Evolutionary conservation across 192 early-diverging fungal genomes (phyloP).

Genomic region (Rhizophagus sp.): DNA sequence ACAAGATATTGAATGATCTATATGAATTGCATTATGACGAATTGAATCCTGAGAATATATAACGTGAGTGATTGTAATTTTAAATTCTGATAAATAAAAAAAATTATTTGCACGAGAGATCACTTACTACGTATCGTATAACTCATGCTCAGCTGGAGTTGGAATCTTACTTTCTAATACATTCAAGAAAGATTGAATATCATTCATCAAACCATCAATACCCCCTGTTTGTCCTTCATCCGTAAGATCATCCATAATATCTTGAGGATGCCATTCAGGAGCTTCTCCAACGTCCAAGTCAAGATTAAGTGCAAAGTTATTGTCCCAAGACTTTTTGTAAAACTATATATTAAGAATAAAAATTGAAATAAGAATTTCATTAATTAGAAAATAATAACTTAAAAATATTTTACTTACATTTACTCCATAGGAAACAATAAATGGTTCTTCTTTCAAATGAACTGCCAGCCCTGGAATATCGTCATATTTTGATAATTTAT

Average conservation of each 20-base stretch:
- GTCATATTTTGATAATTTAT: not conserved
- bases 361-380: not conserved
- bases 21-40: too few species aligned
- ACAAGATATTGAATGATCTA: too few species aligned
- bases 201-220: not conserved
- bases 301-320: constrained; percentile 40
- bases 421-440: constrained; percentile 6
- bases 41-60: too few species aligned
- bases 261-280: constrained; percentile 37
- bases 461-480: constrained; percentile 1
- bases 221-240: not conserved
- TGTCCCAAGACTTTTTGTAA: constrained; percentile 40
- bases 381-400: not conserved
- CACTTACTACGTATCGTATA: too few species aligned
- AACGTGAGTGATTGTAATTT: too few species aligned
- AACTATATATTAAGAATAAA: not conserved
- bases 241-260: constrained; percentile 23
- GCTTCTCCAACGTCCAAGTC: constrained; percentile 38
- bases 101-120: too few species aligned
- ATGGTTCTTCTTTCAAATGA: not conserved
- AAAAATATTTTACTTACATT: constrained; percentile 14
- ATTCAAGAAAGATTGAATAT: constrained; percentile 13
- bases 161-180: not conserved
- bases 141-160: not conserved
- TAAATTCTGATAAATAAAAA: too few species aligned